Conservation (phyloP, 495 filamentous ascomycete genomes). For the Poronia punctata region DNA sequence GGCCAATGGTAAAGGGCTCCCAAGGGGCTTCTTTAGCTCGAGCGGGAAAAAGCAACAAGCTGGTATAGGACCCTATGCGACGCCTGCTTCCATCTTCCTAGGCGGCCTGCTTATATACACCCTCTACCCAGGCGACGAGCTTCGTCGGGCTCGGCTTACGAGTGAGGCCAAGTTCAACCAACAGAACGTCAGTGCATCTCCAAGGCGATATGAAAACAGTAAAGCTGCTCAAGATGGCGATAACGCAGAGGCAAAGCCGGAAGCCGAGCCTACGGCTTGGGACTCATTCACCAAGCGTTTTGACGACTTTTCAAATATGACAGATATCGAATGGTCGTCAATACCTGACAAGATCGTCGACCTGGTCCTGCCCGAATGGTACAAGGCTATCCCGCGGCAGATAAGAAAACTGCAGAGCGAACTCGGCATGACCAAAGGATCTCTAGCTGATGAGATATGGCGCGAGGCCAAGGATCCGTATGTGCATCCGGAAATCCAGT, state of each 20-base stretch:
- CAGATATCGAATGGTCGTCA: constrained; percentile 49
- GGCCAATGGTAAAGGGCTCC: no score
- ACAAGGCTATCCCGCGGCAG: constrained; percentile 64
- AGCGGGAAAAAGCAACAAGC: constrained; percentile 7
- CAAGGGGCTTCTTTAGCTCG: constrained; percentile 21
- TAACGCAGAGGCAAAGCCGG: constrained; percentile 4
- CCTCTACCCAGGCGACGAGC: constrained; percentile 37
- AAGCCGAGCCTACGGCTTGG: constrained; percentile 45
- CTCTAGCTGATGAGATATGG: constrained; percentile 90
- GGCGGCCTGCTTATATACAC: constrained; percentile 35
- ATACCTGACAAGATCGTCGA: constrained; percentile 60
- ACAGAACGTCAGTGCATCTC: not conserved
- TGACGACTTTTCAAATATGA: constrained; percentile 47
- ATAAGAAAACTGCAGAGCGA: constrained; percentile 81
- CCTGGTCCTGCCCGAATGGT: constrained; percentile 76
- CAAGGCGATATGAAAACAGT: no score
- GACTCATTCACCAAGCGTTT: constrained; percentile 51
- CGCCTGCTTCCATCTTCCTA: constrained; percentile 22
- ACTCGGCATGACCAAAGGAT: constrained; percentile 76
- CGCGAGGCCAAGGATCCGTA: constrained; percentile 75
- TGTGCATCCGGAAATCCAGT: constrained; percentile 76
- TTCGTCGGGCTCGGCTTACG: constrained; percentile 18
- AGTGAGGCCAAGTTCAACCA: constrained; percentile 7
- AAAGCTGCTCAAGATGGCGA: not conserved
- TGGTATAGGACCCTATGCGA: constrained; percentile 20